Conservation (phyloP, 331 rosid genomes). For the Malus hybrid region DNA sequence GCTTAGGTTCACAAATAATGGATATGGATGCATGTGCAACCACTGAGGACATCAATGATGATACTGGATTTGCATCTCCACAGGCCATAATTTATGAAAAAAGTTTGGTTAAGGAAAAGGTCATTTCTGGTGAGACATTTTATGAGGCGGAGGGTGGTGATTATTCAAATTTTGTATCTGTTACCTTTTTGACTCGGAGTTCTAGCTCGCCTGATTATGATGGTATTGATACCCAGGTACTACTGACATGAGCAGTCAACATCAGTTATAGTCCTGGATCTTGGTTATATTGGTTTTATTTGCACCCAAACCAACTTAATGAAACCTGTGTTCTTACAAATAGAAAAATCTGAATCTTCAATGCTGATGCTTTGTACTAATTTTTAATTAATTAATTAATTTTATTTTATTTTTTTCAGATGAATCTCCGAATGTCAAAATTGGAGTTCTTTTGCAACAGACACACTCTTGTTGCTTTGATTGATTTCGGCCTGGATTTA, state of each 20-base stretch:
- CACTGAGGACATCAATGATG: conserved; percentile 18
- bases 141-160: conserved; percentile 74
- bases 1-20: conserved; percentile 33
- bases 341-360: neutral
- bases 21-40: conserved; percentile 30
- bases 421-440: conserved; percentile 89
- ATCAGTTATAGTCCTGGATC: neutral
- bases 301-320: neutral
- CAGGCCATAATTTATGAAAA: conserved; percentile 50
- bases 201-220: conserved; percentile 71
- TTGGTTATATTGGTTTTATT: conserved; percentile 3
- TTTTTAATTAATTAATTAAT: neutral
- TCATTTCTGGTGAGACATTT: conserved; percentile 49
- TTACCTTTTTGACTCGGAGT: conserved; percentile 62
- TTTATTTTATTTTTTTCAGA: conserved; percentile 41
- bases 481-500: conserved; percentile 77
- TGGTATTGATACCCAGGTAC: conserved; percentile 93
- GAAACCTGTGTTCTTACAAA: neutral
- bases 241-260: conserved; percentile 3
- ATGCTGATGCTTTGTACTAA: conserved; percentile 17
- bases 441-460: conserved; percentile 93
- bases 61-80: conserved; percentile 44
- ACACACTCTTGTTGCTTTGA: conserved; percentile 90
- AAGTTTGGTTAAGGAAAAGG: conserved; percentile 40
- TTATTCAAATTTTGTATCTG: conserved; percentile 60